Base-by-base conservation (phyloP, 306 rosid species). In the Acacia crassicarpa region DNA sequence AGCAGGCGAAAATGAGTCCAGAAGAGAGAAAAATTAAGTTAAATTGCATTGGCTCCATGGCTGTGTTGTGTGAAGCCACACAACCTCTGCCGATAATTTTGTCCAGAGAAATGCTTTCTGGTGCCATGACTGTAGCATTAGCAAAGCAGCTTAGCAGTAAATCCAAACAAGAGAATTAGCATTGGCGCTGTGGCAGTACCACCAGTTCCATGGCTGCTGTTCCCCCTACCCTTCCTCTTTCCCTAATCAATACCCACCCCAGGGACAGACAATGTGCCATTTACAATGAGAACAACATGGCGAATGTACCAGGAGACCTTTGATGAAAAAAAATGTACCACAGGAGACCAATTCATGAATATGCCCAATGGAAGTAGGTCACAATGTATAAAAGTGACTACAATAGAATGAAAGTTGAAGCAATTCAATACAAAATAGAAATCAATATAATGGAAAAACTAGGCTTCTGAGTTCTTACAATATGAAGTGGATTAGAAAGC, bases 401-500 rank as follows among this genome's bases (percentile, higher is more conserved):
- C 59, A 23, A 53, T 19, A 67, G 33, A 49, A 73, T 23, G 35
- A 75, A 58, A 40, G 81, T 68, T 54, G 49, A 22, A 72, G 16
- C 22, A 44, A 76, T 62, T n/a, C 33, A 53, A 65, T 30, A 72
- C 65, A 22, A 3, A 8, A 11, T 22, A 58, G 65, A 58, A 58
- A 22, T 69, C 12, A 45, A 75, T 58, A 61, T 4, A 59, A 84
- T 62, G 79, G 46, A 33, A 79, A 78, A 67, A 16, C 19, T 66
- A 72, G 25, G 77, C 70, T 14, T 53, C 40, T 33, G 9, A 68
- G 78, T 80, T 76, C 92, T 58, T 90, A 94, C 98, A 27, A n/a
- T 49, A 30, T 91, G 92, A 49, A 19, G 72, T 46, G 89, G 13
- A 41, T 85, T 87, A 32, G 94, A 77, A 69, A 82, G 69, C 82